Evolutionary conservation across 1,284 basidiomycete species (phyloP), one percentile per base, ranked within the genome.

Genomic region (Thecaphora thlaspeos): DNA sequence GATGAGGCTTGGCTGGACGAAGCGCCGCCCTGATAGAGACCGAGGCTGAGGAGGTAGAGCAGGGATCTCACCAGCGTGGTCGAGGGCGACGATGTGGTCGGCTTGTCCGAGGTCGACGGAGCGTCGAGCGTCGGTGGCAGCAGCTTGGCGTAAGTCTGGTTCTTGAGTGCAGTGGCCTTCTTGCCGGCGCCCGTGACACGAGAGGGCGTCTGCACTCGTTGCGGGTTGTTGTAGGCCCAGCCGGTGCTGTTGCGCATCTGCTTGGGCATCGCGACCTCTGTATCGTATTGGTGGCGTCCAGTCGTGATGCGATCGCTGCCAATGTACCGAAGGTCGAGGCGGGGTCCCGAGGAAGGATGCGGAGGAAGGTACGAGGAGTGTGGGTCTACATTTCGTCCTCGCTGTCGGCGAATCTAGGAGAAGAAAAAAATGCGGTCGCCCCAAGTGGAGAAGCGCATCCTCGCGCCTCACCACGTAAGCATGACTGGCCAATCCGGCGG

Each of bases 141-240:
- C 2, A 64, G 71, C 26, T 64, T 67, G 1, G 69, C 48, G 48
- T 71, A 73, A 7, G 66, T 45, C 46, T 67, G 60, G 11, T 63
- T 66, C 48, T 73, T 73, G 18, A 52, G 54, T 22, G 49, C 48
- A 0, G 69, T 67, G 4, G 62, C 63, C 55, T 68, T 69, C 50
- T 73, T 73, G 23, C 71, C 71, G 7, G 64, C 70, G 26, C 71
- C 71, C 2, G 53, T 60, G 3, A 67, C 56, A 7, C 60, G 51
- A 11, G 43, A 3, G 17, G 37, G 41, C 4, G 55, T 36, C 45
- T 59, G 49, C 12, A 49, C 36, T 22, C 54, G 55, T 32, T 59
- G 48, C n/a, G 41, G 56, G 38, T 61, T 61, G 45, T 61, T 58
- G 55, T 66, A 66, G 18, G 48, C 42, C 52, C 55, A 66, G 28